A percentile compares a stretch with the other conserved stretches of the same genome.
Evolutionary conservation across 345 rosid species (phyloP).

Genomic region (Cochlearia excelsa): DNA sequence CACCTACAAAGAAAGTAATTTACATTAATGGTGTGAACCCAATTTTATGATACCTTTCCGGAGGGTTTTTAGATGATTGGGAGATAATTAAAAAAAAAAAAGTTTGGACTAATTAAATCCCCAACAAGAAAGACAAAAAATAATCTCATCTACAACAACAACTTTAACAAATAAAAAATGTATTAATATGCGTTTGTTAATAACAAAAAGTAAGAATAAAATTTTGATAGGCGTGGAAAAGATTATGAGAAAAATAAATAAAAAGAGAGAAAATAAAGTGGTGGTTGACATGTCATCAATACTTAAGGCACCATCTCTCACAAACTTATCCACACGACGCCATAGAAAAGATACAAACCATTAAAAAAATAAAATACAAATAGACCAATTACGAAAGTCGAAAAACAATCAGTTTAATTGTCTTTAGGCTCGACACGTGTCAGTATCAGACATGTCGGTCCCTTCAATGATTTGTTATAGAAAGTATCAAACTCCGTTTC

Average conservation of each 20-base stretch:
- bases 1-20: neutral
- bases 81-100: slow-evolving; percentile 16
- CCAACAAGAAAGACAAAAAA: neutral
- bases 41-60: slow-evolving; percentile 16
- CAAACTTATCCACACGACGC: no score
- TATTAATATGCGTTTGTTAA: neutral
- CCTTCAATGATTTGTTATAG: slow-evolving; percentile 35
- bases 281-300: slow-evolving; percentile 11
- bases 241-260: slow-evolving; percentile 5
- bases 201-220: neutral
- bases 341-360: no score
- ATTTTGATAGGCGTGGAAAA: neutral
- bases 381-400: slow-evolving; percentile 23
- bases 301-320: no score
- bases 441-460: slow-evolving; percentile 34
- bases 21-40: slow-evolving; percentile 4
- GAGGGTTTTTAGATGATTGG: slow-evolving; percentile 35
- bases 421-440: slow-evolving; percentile 33
- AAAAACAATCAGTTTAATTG: slow-evolving; percentile 13
- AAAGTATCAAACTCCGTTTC: slow-evolving; percentile 21
- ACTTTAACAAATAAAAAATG: neutral
- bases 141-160: slow-evolving; percentile 29
- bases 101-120: slow-evolving; percentile 21
- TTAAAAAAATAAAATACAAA: no score
- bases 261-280: slow-evolving; percentile 17